phyloP scores from a whole-genome alignment of 2,329 filamentous ascomycete species.

The Reticulascus tulasneorum region DNA sequence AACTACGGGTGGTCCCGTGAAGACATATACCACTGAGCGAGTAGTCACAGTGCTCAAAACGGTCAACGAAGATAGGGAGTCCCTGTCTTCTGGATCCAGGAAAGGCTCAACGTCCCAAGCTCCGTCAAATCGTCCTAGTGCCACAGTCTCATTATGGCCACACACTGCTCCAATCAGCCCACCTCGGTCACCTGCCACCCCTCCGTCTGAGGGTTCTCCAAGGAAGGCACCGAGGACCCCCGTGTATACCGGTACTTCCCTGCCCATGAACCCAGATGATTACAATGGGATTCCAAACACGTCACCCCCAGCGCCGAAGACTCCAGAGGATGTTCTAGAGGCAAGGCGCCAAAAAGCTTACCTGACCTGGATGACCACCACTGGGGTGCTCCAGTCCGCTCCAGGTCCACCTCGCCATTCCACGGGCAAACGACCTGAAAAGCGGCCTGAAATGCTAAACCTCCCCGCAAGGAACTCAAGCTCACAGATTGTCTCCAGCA shows the following conservation, averaged over 20 bases:
- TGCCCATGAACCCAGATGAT: conserved; percentile 5
- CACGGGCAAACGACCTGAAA: neutral
- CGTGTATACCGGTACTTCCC: neutral
- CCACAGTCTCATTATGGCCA: conserved; percentile 12
- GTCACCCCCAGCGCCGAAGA: conserved; percentile 5
- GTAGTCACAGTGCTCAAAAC: conserved; percentile 28
- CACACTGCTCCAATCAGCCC: conserved; percentile 9
- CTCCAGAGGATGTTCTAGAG: conserved; percentile 3
- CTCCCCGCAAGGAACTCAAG: conserved; percentile 2
- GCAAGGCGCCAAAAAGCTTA: conserved; percentile 1
- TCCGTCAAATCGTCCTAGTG: conserved; percentile 5
- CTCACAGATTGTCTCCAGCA: neutral
- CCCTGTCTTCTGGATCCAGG: conserved; percentile 15
- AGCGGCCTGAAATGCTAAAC: conserved; percentile 7
- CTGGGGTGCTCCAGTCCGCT: conserved; percentile 1
- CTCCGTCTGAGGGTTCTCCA: conserved; percentile 9
- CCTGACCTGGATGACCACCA: neutral
- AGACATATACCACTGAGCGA: conserved; percentile 14
- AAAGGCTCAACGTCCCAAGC: conserved; percentile 4
- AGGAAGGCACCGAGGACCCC: conserved; percentile 2
- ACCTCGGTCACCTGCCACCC: conserved; percentile 11
- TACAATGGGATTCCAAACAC: conserved; percentile 11
- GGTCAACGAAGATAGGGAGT: conserved; percentile 31
- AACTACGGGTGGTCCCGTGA: conserved; percentile 8
- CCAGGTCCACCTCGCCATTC: conserved; percentile 1